Evolutionary conservation across 2,329 filamentous ascomycete species (phyloP).

Genomic region (Fusarium armeniacum): DNA sequence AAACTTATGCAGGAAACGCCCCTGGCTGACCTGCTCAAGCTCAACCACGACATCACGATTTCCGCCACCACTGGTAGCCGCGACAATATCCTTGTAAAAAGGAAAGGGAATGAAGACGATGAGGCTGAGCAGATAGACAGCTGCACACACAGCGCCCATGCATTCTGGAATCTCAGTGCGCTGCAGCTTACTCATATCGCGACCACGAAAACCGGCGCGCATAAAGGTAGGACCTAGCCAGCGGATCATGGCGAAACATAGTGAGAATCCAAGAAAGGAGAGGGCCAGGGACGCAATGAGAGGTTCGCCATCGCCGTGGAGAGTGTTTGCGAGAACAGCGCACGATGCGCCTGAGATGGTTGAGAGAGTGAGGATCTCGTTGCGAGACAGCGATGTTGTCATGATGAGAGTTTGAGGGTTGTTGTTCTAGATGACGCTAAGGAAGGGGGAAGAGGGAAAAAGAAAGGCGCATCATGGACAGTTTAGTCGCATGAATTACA

Average conservation of each 20-base stretch:
- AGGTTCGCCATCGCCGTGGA: slow-evolving; percentile 88
- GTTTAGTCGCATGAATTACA: background rate
- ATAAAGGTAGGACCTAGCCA: slow-evolving; percentile 95
- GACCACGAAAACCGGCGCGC: slow-evolving; percentile 87
- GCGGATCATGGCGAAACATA: slow-evolving; percentile 86
- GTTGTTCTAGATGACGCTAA: slow-evolving; percentile 15
- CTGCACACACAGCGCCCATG: slow-evolving; percentile 93
- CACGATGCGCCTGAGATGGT: slow-evolving; percentile 77
- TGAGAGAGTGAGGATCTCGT: slow-evolving; percentile 69
- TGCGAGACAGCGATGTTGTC: slow-evolving; percentile 61
- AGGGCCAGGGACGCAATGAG: slow-evolving; percentile 90
- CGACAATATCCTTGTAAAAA: slow-evolving; percentile 98
- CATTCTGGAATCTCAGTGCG: slow-evolving; percentile 89
- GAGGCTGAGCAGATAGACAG: slow-evolving; percentile 89
- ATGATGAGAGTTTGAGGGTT: slow-evolving; percentile 43
- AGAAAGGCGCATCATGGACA: slow-evolving; percentile 37
- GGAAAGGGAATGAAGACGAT: slow-evolving; percentile 96
- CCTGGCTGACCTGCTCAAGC: slow-evolving; percentile 80
- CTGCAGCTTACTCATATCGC: slow-evolving; percentile 81
- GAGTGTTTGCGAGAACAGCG: slow-evolving; percentile 82
- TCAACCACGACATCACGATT: slow-evolving; percentile 89
- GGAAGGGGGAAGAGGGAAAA: background rate
- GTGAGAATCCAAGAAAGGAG: slow-evolving; percentile 85
- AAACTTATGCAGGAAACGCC: slow-evolving; percentile 89
- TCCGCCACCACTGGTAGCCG: slow-evolving; percentile 91